Base-by-base conservation (phyloP, 192 early-diverging fungal genomes). In the Coemansia sp. region DNA sequence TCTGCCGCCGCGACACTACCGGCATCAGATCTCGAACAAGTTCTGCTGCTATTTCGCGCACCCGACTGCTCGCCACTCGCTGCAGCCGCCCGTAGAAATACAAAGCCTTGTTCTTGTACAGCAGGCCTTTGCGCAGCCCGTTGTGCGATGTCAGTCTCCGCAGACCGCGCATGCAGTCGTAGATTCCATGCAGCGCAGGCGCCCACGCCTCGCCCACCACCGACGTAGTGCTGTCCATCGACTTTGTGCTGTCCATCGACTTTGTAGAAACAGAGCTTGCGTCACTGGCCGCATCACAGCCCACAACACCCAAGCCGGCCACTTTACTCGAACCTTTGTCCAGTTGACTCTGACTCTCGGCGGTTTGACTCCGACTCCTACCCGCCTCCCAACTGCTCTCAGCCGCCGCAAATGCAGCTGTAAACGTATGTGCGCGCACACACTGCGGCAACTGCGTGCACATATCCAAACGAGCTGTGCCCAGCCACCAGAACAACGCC, bases 401-500 rank as follows among this genome's bases (percentile, higher is more conserved):
- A 0, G 41, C 14, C 3, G 21, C 27, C 14, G 21, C 24, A 60
- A 53, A 62, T 4, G 27, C 57, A 32, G 67, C 61, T 6, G 55
- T 59, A 51, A 80, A 80, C 1, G 64, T 27, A 53, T 73, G 77
- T 6, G n/a, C 14, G n/a, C 60, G 55, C 29, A 80, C 24, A 3
- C 67, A n/a, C 3, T 14, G 24, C 27, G 72, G 77, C 32, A 71
- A 52, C 1, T 17, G 47, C 22, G 51, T n/a, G 41, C 64, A 65
- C 41, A 74, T 43, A 35, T 67, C 64, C 1, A 74, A 62, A 9
- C 62, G 60, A 8, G 72, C 67, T 5, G 77, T 80, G 14, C 77
- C 77, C 64, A 80, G 57, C 77, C 77, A 80, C 77, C 77, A 80
- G 56, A 80, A 80, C 45, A 74, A 15, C 0, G 77, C 77, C 4